Percentiles rank a stretch among this genome's conserved stretches.
Evolutionary conservation across 179 eudicot genomes (phyloP).

Genomic region (Silene vulgaris): DNA sequence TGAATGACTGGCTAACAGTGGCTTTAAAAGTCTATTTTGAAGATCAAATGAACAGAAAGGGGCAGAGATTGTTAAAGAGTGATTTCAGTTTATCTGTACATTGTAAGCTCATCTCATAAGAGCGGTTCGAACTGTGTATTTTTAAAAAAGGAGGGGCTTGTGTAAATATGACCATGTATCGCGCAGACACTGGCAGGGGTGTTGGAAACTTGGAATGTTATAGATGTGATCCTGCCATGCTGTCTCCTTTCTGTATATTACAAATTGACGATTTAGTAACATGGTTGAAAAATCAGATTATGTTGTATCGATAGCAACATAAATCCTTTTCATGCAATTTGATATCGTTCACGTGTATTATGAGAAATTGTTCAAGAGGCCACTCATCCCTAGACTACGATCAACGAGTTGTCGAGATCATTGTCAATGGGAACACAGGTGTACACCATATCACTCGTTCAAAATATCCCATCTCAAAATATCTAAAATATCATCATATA

Average conservation of each 20-base stretch:
- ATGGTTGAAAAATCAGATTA: neutral
- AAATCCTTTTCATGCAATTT: neutral
- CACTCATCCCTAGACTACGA: too few species aligned
- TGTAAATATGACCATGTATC: neutral
- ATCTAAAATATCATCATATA: too few species aligned
- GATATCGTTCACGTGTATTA: neutral
- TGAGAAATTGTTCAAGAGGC: too few species aligned
- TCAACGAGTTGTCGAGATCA: too few species aligned
- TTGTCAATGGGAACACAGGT: too few species aligned
- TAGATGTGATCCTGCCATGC: neutral
- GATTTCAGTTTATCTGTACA: conserved; percentile 10
- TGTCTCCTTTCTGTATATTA: neutral
- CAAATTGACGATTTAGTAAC: neutral
- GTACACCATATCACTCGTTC: too few species aligned
- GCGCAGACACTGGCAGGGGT: neutral
- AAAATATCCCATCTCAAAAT: too few species aligned
- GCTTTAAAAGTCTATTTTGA: neutral
- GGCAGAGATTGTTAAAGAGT: neutral
- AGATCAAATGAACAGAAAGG: neutral
- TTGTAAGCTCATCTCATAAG: conserved; percentile 3
- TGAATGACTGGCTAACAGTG: conserved; percentile 16
- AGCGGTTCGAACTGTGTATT: neutral
- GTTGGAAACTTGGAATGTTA: neutral
- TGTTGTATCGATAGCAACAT: neutral
- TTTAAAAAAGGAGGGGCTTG: neutral